phyloP scores from a whole-genome alignment of 1,284 basidiomycete species.

The Malassezia psittaci region DNA sequence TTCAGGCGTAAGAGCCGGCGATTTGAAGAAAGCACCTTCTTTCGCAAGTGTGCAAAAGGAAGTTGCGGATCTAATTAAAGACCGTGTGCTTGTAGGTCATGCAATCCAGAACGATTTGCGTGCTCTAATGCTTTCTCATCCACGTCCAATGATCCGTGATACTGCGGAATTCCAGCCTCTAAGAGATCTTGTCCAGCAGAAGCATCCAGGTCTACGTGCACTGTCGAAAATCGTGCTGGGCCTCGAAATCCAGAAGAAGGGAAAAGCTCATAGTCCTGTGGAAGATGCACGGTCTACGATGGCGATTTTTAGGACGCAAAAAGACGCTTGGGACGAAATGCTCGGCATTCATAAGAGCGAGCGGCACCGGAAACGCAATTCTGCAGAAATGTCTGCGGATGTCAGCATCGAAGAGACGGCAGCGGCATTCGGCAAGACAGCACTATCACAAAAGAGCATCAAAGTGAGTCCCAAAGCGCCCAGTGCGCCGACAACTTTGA shows the following conservation, averaged over 20 bases:
- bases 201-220: constrained; percentile 65
- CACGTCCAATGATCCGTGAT: constrained; percentile 66
- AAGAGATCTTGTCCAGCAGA: constrained; percentile 54
- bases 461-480: neutral
- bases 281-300: constrained; percentile 90
- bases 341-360: constrained; percentile 5
- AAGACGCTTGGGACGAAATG: constrained; percentile 65
- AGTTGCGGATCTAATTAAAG: constrained; percentile 69
- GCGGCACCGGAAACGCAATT: neutral
- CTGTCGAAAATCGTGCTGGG: constrained; percentile 73
- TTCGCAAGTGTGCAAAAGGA: constrained; percentile 72
- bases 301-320: constrained; percentile 82
- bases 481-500: neutral
- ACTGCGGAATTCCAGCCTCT: constrained; percentile 59
- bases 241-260: constrained; percentile 63
- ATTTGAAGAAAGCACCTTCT: constrained; percentile 62
- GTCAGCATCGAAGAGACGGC: neutral
- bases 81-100: constrained; percentile 80
- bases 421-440: neutral
- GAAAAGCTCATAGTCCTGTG: constrained; percentile 33
- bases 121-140: constrained; percentile 81
- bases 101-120: constrained; percentile 85
- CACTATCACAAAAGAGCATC: neutral
- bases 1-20: constrained; percentile 68
- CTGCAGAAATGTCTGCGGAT: neutral